Conservation (phyloP, 164 flowering plant genomes). For the Aristolochia fimbriata region DNA sequence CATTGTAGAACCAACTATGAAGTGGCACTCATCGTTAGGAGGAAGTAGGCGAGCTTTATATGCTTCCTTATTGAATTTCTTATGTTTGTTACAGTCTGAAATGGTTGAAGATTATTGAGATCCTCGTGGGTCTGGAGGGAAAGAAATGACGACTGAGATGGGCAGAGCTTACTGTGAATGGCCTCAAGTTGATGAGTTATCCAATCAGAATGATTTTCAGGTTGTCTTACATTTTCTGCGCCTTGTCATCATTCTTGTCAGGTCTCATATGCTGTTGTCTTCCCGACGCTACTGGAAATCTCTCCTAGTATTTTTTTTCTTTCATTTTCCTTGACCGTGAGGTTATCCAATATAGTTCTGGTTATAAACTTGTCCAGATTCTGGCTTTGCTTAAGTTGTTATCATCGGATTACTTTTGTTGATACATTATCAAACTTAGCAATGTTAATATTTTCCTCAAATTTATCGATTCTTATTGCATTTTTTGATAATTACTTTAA, state of each 20-base stretch:
- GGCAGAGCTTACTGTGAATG: conserved; percentile 14
- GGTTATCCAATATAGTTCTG: neutral
- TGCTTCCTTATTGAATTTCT: no score
- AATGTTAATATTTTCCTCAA: no score
- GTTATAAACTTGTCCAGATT: neutral
- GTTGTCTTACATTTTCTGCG: neutral
- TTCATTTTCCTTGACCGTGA: neutral
- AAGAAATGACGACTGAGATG: conserved; percentile 15
- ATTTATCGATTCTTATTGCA: no score
- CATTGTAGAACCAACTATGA: no score
- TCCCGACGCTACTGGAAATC: neutral
- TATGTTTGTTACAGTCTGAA: no score
- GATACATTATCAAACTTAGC: no score
- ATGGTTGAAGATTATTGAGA: no score
- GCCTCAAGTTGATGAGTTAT: conserved; percentile 8
- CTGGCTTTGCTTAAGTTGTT: no score
- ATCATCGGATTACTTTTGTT: no score
- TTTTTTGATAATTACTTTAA: no score
- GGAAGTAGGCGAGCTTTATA: no score
- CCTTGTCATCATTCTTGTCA: neutral
- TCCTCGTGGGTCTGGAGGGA: neutral
- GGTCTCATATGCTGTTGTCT: neutral
- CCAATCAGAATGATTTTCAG: conserved; percentile 5
- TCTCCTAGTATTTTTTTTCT: neutral
- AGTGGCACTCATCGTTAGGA: no score